These are phyloP conservation scores for Xylaria sp. DNA, from an alignment of 2,329 filamentous ascomycete genomes.

Conservation along the genomic window DNA sequence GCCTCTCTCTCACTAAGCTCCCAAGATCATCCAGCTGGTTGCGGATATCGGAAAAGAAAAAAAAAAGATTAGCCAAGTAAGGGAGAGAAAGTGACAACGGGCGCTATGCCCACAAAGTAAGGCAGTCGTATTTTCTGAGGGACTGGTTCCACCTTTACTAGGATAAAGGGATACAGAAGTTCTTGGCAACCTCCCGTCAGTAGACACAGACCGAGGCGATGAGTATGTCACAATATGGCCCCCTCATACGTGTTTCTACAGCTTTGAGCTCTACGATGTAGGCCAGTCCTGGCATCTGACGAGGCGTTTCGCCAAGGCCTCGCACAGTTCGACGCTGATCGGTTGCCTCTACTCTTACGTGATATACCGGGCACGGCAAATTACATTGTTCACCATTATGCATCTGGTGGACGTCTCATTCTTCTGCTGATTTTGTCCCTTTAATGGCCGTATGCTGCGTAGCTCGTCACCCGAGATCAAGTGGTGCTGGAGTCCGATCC, in stretches of 20 bases:
- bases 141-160: neutral
- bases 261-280: neutral
- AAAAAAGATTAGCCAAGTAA: neutral
- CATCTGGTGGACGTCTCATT: neutral
- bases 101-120: neutral
- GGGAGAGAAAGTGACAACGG: constrained; percentile 7
- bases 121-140: neutral
- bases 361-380: constrained; percentile 5
- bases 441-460: neutral
- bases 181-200: neutral
- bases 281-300: neutral
- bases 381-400: neutral
- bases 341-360: constrained; percentile 6
- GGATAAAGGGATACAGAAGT: neutral
- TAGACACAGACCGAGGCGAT: neutral
- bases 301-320: neutral
- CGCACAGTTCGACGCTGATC: constrained; percentile 4
- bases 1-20: neutral
- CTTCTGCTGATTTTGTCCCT: neutral
- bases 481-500: constrained; percentile 35
- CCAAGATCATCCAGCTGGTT: constrained; percentile 5
- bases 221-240: constrained; percentile 1
- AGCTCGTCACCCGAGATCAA: constrained; percentile 34
- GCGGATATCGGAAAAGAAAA: constrained; percentile 16
- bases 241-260: no score